Evolutionary conservation across 257 asterid genomes (phyloP).

Genomic region (Solanum medicagineum): DNA sequence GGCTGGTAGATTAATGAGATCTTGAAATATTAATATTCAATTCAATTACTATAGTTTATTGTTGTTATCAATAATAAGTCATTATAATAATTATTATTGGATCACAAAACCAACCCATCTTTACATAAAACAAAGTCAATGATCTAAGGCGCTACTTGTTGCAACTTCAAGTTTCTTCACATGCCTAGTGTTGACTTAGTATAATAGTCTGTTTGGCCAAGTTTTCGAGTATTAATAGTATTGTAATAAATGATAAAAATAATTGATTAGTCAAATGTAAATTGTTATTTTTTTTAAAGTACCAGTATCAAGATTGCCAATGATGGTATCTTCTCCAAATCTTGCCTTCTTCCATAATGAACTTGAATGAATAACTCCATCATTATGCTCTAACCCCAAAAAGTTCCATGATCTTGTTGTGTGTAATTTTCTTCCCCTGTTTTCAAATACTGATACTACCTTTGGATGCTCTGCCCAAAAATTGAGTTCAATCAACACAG

Average conservation of each 20-base stretch:
- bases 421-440: slow-evolving; percentile 64
- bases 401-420: slow-evolving; percentile 97
- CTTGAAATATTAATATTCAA: background rate
- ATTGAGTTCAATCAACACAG: background rate
- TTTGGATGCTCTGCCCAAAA: slow-evolving; percentile 43
- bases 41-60: background rate
- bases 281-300: background rate
- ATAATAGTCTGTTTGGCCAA: background rate
- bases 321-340: slow-evolving; percentile 74
- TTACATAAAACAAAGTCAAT: background rate
- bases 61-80: background rate
- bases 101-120: background rate
- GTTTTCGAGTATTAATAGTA: background rate
- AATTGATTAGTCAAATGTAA: background rate
- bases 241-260: background rate
- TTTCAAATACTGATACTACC: slow-evolving; percentile 74
- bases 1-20: background rate
- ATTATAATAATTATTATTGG: background rate
- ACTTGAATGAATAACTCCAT: slow-evolving; percentile 30
- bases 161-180: background rate
- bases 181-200: background rate
- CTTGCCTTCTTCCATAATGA: slow-evolving; percentile 81
- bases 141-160: background rate
- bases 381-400: slow-evolving; percentile 42
- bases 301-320: slow-evolving; percentile 95